Conservation (phyloP, 352 stramenopile genomes). For the Phytophthora chlamydospora region DNA sequence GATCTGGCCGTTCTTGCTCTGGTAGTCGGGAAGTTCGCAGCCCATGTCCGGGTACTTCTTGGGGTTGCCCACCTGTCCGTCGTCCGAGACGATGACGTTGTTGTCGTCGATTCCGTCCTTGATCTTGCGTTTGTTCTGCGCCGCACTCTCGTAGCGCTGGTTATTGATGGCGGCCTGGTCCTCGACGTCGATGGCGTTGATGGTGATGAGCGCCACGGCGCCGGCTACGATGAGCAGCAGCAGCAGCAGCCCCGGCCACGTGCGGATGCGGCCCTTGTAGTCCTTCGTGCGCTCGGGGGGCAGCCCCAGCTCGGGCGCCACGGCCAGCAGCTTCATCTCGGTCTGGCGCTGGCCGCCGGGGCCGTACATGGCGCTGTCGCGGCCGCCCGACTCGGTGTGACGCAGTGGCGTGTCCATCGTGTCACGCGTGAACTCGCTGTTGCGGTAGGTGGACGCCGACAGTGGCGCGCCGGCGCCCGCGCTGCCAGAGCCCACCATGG, state of each 20-base stretch:
- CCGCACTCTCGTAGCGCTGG: constrained; percentile 35
- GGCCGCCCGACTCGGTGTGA: constrained; percentile 42
- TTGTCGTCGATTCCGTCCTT: constrained; percentile 43
- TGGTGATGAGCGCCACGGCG: constrained; percentile 53
- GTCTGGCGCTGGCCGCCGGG: constrained; percentile 42
- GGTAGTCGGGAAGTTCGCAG: constrained; percentile 65
- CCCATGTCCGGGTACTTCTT: constrained; percentile 58
- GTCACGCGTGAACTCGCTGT: constrained; percentile 47
- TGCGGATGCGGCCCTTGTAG: constrained; percentile 79
- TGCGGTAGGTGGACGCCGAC: constrained; percentile 47
- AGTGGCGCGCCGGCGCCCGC: constrained; percentile 5
- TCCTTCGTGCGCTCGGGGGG: constrained; percentile 54
- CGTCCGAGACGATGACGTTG: constrained; percentile 46
- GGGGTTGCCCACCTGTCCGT: constrained; percentile 62
- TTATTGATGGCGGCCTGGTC: constrained; percentile 34
- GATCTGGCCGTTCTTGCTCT: constrained; percentile 66
- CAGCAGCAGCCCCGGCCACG: constrained; percentile 64
- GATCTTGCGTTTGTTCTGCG: constrained; percentile 42
- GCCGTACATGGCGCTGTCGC: constrained; percentile 34
- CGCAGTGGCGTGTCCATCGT: constrained; percentile 28
- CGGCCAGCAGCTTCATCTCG: constrained; percentile 67
- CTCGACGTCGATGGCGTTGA: constrained; percentile 46
- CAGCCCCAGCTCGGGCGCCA: constrained; percentile 42
- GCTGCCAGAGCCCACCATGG: constrained; percentile 23
- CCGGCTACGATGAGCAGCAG: constrained; percentile 49